Percentiles rank a stretch among this genome's conserved stretches.
Evolutionary conservation across 306 rosid genomes (phyloP).

Genomic region (Elaeagnus macrophylla): DNA sequence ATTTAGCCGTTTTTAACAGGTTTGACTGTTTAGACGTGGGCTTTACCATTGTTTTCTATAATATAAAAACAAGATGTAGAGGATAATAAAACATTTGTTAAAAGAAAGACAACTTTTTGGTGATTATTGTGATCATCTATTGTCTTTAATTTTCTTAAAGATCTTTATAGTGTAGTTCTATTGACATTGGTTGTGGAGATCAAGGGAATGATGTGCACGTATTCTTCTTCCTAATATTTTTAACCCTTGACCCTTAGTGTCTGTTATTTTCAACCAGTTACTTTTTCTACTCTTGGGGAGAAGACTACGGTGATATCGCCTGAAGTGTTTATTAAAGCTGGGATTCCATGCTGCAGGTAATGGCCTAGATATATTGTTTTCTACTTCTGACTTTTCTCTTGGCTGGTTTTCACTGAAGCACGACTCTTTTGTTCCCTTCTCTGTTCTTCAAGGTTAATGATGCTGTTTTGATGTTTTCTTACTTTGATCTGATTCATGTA

Average conservation of each 20-base stretch:
- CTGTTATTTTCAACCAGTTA: conserved; percentile 44
- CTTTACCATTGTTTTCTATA: too few relatives aligned
- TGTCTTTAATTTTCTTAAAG: background rate
- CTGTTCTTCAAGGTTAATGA: too few relatives aligned
- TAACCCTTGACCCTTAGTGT: conserved; percentile 11
- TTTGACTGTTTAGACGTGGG: too few relatives aligned
- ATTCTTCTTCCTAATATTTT: conserved; percentile 14
- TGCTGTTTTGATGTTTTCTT: too few relatives aligned
- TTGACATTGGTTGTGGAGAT: background rate
- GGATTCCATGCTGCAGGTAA: conserved; percentile 99
- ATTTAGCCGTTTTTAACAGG: background rate
- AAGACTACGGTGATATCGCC: conserved; percentile 98
- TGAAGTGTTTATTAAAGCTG: conserved; percentile 72
- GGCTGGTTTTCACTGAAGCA: conserved; percentile 8
- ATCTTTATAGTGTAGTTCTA: background rate
- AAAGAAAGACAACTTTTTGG: too few relatives aligned
- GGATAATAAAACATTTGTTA: too few relatives aligned
- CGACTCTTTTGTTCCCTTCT: too few relatives aligned
- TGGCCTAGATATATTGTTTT: conserved; percentile 8
- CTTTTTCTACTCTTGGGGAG: conserved; percentile 91
- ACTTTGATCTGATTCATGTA: too few relatives aligned
- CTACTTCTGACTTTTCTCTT: conserved; percentile 8
- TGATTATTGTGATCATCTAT: background rate
- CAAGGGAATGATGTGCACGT: conserved; percentile 10
- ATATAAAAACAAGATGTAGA: too few relatives aligned